A percentile compares a stretch with the other conserved stretches of the same genome.
These are phyloP conservation scores for Kentomonas sorsogonicus DNA, from an alignment of 208 protist genomes.

Conservation along the genomic window DNA sequence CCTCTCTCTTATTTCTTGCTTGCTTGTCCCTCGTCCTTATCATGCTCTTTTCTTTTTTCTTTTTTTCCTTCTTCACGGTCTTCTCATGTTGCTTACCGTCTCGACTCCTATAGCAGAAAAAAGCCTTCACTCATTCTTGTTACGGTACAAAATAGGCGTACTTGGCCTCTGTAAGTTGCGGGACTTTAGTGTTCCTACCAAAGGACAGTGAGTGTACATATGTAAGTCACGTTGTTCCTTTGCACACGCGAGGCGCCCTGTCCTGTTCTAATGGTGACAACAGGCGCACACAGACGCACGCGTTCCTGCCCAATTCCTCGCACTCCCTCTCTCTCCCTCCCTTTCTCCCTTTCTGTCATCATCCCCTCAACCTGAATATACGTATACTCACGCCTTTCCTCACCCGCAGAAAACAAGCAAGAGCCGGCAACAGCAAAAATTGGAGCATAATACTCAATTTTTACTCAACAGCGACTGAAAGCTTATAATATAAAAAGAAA, in stretches of 20 bases:
- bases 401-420: constrained; percentile 39
- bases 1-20: not conserved
- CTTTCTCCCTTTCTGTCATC: constrained; percentile 89
- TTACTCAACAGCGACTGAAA: too few species aligned
- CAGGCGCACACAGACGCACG: not conserved
- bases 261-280: not conserved
- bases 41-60: not conserved
- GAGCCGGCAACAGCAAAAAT: constrained; percentile 47
- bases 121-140: not conserved
- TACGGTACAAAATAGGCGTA: not conserved
- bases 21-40: not conserved
- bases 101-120: not conserved
- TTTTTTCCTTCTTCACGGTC: not conserved
- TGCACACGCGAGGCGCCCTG: not conserved
- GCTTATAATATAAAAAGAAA: too few species aligned
- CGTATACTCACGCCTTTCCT: constrained; percentile 38
- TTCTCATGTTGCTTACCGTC: not conserved
- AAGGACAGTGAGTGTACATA: not conserved
- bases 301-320: not conserved
- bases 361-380: constrained; percentile 61
- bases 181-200: not conserved
- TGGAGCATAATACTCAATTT: too few species aligned
- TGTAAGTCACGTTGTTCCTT: not conserved
- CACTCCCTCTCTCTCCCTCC: not conserved
- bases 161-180: not conserved